Evolutionary conservation across 2,329 filamentous ascomycete species (phyloP), one percentile per base, ranked within the genome.

Genomic region (Xylariaceae sp.): DNA sequence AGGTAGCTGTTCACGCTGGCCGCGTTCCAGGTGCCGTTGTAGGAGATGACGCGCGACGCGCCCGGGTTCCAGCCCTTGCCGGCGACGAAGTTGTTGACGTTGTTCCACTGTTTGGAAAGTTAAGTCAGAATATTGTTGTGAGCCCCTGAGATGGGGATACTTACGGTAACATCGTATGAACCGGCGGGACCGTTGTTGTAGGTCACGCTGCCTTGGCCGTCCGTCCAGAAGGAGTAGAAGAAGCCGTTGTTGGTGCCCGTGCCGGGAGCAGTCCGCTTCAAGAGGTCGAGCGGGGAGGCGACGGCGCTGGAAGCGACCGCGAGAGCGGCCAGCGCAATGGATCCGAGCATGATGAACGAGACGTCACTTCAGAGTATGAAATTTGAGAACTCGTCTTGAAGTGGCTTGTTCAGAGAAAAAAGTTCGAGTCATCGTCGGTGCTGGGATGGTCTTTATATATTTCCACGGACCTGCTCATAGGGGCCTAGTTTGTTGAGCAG

Each of bases 171-270:
- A 59, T 72, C 76, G 74, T 82, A 84, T 61, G 71, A 69, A 23
- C 83, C 82, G 17, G 71, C 78, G 3, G 71, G 69, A 17, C 76
- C 78, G 71, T 84, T 85, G 67, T 77, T 82, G 74, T 85, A 86
- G 45, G 74, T 79, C 6, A 81, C 79, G 48, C 73, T 68, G 44
- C 73, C 76, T n/a, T 71, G 74, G 35, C 79, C 78, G 60, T 85
- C 82, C 57, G 78, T 82, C 81, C 81, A 86, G 75, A 78, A 85
- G 7, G 80, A 82, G 72, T 82, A 86, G 75, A 80, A 86, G 74
- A 77, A 86, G 57, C 82, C 82, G 66, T 82, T 79, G 73, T 80
- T 74, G 5, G 75, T 80, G 53, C 82, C 82, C 2, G 78, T 80
- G 63, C 75, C 80, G 56, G 62, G 60, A 10, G 34, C 75, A 69